These are phyloP conservation scores for Gastrodia elata DNA, from an alignment of 106 monocot species.

Conservation along the genomic window DNA sequence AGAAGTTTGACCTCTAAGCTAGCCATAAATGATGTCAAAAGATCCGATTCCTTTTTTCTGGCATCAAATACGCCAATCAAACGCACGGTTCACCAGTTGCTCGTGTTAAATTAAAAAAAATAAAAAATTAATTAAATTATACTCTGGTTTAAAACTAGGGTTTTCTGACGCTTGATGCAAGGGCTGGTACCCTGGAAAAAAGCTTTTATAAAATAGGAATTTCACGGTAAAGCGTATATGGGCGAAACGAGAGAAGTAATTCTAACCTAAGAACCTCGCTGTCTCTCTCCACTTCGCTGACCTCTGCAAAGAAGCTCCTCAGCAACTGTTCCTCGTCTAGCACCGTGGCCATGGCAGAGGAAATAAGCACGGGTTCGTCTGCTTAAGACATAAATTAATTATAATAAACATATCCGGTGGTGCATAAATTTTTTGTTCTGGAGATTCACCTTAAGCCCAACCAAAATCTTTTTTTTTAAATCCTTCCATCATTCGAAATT, in stretches of 20 bases:
- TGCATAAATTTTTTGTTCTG: too few relatives aligned
- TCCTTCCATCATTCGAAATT: too few relatives aligned
- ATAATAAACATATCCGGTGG: too few relatives aligned
- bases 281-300: constrained; percentile 85
- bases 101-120: neutral
- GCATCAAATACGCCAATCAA: neutral
- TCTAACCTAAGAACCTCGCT: constrained; percentile 80
- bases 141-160: neutral
- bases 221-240: neutral
- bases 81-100: neutral
- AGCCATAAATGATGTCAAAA: neutral
- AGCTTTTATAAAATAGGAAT: neutral
- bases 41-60: neutral
- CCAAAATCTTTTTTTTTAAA: too few relatives aligned
- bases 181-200: neutral
- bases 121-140: neutral
- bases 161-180: neutral
- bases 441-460: too few relatives aligned
- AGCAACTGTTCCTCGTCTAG: constrained; percentile 63
- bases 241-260: neutral
- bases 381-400: too few relatives aligned
- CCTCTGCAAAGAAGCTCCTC: constrained; percentile 80
- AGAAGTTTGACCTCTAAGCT: neutral
- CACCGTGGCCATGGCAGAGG: constrained; percentile 23
- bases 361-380: neutral